These are phyloP conservation scores for Trichaptum fuscoviolaceum DNA, from an alignment of 768 basidiomycete genomes.

Conservation along the genomic window DNA sequence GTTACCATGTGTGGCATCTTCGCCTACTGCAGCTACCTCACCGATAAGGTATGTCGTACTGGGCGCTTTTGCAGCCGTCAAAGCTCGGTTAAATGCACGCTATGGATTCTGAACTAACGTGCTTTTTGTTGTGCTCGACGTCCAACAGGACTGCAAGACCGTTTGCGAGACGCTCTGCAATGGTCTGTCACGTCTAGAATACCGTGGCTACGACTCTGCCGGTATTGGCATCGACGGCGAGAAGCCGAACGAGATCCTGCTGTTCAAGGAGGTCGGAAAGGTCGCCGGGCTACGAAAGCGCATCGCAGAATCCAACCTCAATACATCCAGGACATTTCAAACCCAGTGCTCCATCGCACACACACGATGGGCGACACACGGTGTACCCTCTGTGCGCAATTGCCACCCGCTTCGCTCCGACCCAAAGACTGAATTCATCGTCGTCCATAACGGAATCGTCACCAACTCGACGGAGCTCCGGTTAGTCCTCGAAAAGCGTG, in stretches of 20 bases:
- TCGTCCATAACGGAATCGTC: constrained; percentile 99
- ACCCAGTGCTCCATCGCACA: constrained; percentile 97
- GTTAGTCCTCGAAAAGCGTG: constrained; percentile 91
- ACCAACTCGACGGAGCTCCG: constrained; percentile 89
- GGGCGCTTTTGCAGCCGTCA: constrained; percentile 6
- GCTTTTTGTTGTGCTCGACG: neutral
- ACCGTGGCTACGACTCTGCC: constrained; percentile 97
- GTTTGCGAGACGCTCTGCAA: constrained; percentile 87
- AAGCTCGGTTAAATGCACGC: constrained; percentile 3
- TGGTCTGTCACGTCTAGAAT: constrained; percentile 92
- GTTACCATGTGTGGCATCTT: constrained; percentile 88
- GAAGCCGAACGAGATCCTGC: constrained; percentile 64
- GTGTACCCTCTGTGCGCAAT: constrained; percentile 79
- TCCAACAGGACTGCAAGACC: constrained; percentile 72
- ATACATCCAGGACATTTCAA: constrained; percentile 72
- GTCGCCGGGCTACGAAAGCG: constrained; percentile 89
- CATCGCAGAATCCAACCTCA: constrained; percentile 64
- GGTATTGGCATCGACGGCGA: constrained; percentile 91
- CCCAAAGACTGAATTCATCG: constrained; percentile 71
- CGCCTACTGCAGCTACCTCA: constrained; percentile 89
- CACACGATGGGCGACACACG: constrained; percentile 99
- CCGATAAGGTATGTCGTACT: constrained; percentile 77
- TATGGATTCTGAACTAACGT: neutral
- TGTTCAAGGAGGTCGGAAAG: constrained; percentile 98
- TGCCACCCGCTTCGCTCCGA: constrained; percentile 95